Percentiles rank a stretch among this genome's conserved stretches.
Evolutionary conservation across 495 filamentous ascomycete species (phyloP).

Genomic region (Podospora sp.): DNA sequence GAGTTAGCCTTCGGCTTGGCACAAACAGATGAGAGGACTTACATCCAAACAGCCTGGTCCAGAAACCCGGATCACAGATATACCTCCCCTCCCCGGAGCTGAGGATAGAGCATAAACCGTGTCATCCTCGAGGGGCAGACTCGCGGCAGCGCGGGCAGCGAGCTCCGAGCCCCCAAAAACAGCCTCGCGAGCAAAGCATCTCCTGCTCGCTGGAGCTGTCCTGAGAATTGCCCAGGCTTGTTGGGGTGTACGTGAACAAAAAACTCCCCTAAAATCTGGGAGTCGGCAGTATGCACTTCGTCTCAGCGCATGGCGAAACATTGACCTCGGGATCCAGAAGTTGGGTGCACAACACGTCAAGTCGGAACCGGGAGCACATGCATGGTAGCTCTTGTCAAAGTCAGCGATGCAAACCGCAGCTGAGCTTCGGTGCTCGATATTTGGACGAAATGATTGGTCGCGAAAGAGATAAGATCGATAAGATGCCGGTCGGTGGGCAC

Average conservation of each 20-base stretch:
- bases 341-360: not conserved
- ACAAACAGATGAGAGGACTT: constrained; percentile 29
- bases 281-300: constrained; percentile 17
- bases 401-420: not conserved
- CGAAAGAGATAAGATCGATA: not conserved
- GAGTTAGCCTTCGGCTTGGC: not conserved
- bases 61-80: constrained; percentile 88
- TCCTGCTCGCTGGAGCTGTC: constrained; percentile 20
- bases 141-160: not conserved
- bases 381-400: not conserved
- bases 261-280: not conserved
- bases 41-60: constrained; percentile 74
- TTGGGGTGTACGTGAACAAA: not conserved
- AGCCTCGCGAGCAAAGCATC: not conserved
- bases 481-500: not conserved
- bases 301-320: constrained; percentile 41
- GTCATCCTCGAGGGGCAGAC: constrained; percentile 35
- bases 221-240: not conserved
- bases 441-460: not conserved
- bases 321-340: constrained; percentile 27
- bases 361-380: not conserved
- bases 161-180: not conserved
- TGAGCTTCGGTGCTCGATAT: constrained; percentile 2
- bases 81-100: constrained; percentile 80
- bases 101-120: constrained; percentile 96